phyloP scores from a whole-genome alignment of 192 early-diverging fungal genomes.

The Chytriomyces sp. region DNA sequence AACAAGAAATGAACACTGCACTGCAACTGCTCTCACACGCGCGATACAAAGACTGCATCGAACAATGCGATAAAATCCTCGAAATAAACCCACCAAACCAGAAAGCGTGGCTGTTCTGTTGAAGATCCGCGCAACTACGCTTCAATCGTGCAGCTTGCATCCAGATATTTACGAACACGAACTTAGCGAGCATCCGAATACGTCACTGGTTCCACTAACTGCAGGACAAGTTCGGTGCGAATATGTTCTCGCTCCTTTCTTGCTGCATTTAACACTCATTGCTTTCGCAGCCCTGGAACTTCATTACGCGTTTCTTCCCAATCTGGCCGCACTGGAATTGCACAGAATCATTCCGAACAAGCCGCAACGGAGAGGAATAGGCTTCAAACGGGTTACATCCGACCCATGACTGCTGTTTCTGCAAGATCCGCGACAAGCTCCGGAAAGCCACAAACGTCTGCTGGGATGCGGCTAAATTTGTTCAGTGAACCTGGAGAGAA shows the following conservation, averaged over 20 bases:
- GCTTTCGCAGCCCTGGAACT: not conserved
- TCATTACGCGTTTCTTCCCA: not conserved
- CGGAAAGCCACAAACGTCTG: not conserved
- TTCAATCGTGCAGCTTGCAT: not conserved
- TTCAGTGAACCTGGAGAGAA: slow-evolving; percentile 5
- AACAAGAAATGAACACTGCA: slow-evolving; percentile 3
- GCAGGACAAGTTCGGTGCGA: not conserved
- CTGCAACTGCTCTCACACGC: not conserved
- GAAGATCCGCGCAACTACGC: slow-evolving; percentile 6
- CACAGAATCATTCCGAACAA: not conserved
- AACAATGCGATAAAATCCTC: not conserved
- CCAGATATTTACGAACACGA: not conserved
- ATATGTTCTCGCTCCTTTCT: too few species aligned
- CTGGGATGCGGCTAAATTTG: not conserved
- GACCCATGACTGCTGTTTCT: slow-evolving; percentile 9
- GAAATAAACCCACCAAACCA: slow-evolving; percentile 3
- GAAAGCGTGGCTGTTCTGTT: slow-evolving; percentile 25
- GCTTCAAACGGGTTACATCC: slow-evolving; percentile 12
- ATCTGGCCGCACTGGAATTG: not conserved
- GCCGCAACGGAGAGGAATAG: not conserved
- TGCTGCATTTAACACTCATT: not conserved
- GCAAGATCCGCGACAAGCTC: too few species aligned
- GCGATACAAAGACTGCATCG: slow-evolving; percentile 6
- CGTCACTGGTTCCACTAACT: not conserved
- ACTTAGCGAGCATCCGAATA: not conserved